Evolutionary conservation across 306 rosid species (phyloP), one percentile per base, ranked within the genome.

Genomic region (Cyclanthera cordifolia): DNA sequence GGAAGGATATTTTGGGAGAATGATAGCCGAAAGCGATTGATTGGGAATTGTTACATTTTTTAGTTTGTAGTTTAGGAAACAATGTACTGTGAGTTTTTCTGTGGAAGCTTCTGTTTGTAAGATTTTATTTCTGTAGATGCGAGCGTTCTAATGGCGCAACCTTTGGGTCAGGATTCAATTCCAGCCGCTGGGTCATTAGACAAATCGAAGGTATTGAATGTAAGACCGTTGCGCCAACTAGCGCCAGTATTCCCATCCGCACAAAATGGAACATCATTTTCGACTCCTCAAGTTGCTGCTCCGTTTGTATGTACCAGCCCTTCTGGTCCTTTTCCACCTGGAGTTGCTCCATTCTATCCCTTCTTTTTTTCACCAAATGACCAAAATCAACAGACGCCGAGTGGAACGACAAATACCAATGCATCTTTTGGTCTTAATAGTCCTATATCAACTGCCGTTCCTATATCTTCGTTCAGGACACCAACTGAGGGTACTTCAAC

Each of bases 231-330:
- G 76, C 85, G 96, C 55, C 83, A 82, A 20, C 95, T 92, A 73
- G 84, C 82, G 32, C 97, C 97, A 3, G 81, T 87, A 37, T 92
- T 92, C 57, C 87, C 96, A 53, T 84, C 90, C 32, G 81, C 95
- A 25, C 78, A 89, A 2, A 86, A 79, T 27, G 79, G 74, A 23
- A 73, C 95, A 27, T 75, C 95, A 0, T 85, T 81, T 72, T 73
- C 89, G 8, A 73, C 73, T 56, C 80, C 95, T 8, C 89, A 88
- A 79, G 96, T 88, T 47, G 85, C 84, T 68, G 94, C 97, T 15
- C 96, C 97, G 19, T 89, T 92, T 80, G 85, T 89, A 28, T 87
- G 90, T 67, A 95, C 79, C 27, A 75, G 95, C n/a, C 97, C 97
- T 3, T 60, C 90, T 6, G 97, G 97, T 66, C 96, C 97, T 75